phyloP scores from a whole-genome alignment of 1,139 yeast genomes.

The Blastobotrys aristatus region DNA sequence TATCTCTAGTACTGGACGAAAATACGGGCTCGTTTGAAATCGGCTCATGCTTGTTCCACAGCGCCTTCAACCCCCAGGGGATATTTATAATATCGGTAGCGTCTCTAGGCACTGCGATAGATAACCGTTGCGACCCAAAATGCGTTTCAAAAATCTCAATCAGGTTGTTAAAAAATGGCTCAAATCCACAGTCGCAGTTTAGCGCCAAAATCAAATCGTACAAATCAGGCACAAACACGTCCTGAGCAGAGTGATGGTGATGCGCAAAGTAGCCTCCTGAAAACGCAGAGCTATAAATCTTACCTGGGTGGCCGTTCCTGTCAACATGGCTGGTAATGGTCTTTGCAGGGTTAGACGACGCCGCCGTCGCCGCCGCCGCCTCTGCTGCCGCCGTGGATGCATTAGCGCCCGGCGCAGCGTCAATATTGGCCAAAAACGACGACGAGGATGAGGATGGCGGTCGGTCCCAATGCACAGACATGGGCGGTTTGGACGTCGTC shows the following conservation, averaged over 20 bases:
- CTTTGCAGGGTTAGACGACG: no score
- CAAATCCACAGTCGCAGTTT: conserved; percentile 32
- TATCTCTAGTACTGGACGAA: conserved; percentile 5
- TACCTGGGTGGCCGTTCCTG: no score
- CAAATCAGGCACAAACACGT: conserved; percentile 24
- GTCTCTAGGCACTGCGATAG: conserved; percentile 33
- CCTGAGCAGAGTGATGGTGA: conserved; percentile 1
- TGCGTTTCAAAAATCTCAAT: conserved; percentile 27
- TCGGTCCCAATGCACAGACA: conserved; percentile 11
- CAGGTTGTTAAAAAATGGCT: conserved; percentile 31
- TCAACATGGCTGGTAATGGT: no score
- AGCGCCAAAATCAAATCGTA: conserved; percentile 30
- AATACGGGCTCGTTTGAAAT: conserved; percentile 14
- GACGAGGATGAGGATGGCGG: conserved; percentile 10
- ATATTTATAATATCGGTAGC: conserved; percentile 33
- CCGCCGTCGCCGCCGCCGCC: neutral
- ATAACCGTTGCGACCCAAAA: conserved; percentile 31
- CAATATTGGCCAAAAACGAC: conserved; percentile 9
- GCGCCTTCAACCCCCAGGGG: conserved; percentile 37
- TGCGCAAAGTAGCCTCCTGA: neutral
- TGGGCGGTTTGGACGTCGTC: neutral
- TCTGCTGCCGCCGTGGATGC: neutral
- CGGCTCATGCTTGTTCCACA: conserved; percentile 26
- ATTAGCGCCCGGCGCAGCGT: neutral
- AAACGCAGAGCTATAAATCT: neutral